These are phyloP conservation scores for Davidsoniella australis DNA, from an alignment of 2,329 filamentous ascomycete genomes.

Conservation along the genomic window DNA sequence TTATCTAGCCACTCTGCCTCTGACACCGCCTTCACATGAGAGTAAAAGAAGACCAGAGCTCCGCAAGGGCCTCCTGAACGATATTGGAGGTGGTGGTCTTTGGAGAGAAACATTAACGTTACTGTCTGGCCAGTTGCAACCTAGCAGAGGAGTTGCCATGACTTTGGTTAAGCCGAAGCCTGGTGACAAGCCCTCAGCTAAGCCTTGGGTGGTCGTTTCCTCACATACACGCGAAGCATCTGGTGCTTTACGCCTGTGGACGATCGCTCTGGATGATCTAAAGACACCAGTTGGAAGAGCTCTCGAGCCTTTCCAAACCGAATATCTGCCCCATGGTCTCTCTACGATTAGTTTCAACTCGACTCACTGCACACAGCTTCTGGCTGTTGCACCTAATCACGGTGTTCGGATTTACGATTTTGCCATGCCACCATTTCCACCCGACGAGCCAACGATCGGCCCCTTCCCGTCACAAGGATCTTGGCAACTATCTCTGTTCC, in stretches of 20 bases:
- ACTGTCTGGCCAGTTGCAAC: conserved; percentile 35
- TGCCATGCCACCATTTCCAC: conserved; percentile 32
- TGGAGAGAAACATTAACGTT: conserved; percentile 44
- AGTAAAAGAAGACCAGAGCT: conserved; percentile 41
- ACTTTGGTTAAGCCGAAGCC: conserved; percentile 26
- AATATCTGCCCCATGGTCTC: conserved; percentile 38
- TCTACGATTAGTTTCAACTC: conserved; percentile 44
- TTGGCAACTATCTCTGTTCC: conserved; percentile 46
- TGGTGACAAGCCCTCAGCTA: conserved; percentile 21
- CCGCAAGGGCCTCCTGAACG: conserved; percentile 31
- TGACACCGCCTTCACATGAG: conserved; percentile 42
- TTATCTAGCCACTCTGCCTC: conserved; percentile 40
- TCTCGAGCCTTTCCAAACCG: conserved; percentile 39
- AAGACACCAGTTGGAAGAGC: conserved; percentile 15
- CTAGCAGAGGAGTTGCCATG: conserved; percentile 39
- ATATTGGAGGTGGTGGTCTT: conserved; percentile 39
- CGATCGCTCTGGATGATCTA: conserved; percentile 31
- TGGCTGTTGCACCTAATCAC: conserved; percentile 36
- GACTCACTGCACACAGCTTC: conserved; percentile 37
- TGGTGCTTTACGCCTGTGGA: conserved; percentile 41
- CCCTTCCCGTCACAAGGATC: conserved; percentile 41
- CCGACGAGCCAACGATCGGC: conserved; percentile 32
- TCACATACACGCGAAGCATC: conserved; percentile 42
- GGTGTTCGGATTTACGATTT: conserved; percentile 48
- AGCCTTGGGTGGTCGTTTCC: conserved; percentile 35